A percentile compares a stretch with the other conserved stretches of the same genome.
Conservation (phyloP, 2,329 filamentous ascomycete genomes). For the Periconia sp. region DNA sequence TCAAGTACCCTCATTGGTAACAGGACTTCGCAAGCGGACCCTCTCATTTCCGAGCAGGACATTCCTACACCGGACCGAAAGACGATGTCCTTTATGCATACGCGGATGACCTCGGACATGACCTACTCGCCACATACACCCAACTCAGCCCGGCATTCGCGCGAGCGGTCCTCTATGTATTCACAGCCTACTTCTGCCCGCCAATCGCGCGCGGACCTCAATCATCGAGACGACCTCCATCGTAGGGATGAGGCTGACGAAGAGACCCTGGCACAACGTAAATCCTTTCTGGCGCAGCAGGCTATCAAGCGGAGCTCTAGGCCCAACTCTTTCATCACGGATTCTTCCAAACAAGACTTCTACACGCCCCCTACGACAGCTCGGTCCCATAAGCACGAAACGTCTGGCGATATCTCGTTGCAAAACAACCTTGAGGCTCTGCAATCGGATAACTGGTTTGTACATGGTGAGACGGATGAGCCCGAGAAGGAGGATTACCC, state of each 20-base stretch:
- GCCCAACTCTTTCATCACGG: slow-evolving; percentile 32
- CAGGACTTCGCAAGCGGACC: slow-evolving; percentile 37
- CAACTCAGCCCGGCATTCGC: slow-evolving; percentile 60
- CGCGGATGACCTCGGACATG: slow-evolving; percentile 68
- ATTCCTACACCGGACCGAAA: slow-evolving; percentile 41
- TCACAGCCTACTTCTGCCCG: slow-evolving; percentile 41
- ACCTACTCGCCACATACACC: slow-evolving; percentile 59
- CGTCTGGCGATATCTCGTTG: slow-evolving; percentile 35
- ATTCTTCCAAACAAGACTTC: slow-evolving; percentile 37
- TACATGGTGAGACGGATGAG: slow-evolving; percentile 36
- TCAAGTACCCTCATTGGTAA: slow-evolving; percentile 52
- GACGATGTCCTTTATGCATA: slow-evolving; percentile 80
- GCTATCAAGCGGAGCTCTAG: slow-evolving; percentile 40
- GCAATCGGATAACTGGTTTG: slow-evolving; percentile 57
- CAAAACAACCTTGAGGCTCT: slow-evolving; percentile 42
- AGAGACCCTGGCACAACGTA: slow-evolving; percentile 41
- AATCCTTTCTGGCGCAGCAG: slow-evolving; percentile 40
- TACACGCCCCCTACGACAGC: slow-evolving; percentile 34
- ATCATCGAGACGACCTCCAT: slow-evolving; percentile 38
- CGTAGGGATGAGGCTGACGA: slow-evolving; percentile 31
- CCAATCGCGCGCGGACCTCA: slow-evolving; percentile 46
- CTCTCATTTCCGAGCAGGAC: slow-evolving; percentile 36
- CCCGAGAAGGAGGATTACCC: slow-evolving; percentile 14
- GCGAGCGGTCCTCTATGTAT: slow-evolving; percentile 54
- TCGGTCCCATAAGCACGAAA: slow-evolving; percentile 18